Base-by-base conservation (phyloP, 768 basidiomycete species). In the Rhodotorula toruloides region DNA sequence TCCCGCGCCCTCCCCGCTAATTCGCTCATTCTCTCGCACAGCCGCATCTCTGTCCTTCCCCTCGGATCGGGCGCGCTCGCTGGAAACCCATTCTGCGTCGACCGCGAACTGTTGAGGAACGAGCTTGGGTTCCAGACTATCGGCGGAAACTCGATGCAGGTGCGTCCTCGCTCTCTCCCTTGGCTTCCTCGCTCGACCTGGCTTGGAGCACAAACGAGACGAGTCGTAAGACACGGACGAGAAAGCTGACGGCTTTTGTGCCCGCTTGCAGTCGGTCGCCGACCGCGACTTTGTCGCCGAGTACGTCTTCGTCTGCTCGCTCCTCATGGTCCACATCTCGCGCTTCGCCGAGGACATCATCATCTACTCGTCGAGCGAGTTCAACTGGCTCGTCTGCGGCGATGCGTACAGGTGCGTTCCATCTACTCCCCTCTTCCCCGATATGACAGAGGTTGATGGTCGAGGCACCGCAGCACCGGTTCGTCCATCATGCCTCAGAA, bases 401-500 rank as follows among this genome's bases (percentile, higher is more conserved):
- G 96, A 99, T 78, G 96, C 96, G 9, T 99, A 99, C 79, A 91
- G 89, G 93, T 91, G 60, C 58, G 82, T 76, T n/a, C 54, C n/a
- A 19, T 0, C 43, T 52, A 13, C 31, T 11, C 22, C 17, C 19
- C 13, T 13, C 29, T 47, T 25, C 1, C 25, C 19, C 25, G 8
- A 9, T 0, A 16, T 17, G 5, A 22, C 27, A 27, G 22, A 36
- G 32, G 39, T 22, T 16, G 14, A 29, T 7, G 25, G 58, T 17
- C 36, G 47, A 32, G 16, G 19, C 3, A 9, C 17, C 8, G 14
- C 71, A 97, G 92, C 76, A 99, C 96, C 49, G 96, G 96, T 12
- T 97, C 93, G 46, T 97, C 93, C 72, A 97, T 99, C 76, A 99
- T 99, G 96, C 96, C 96, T 10, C 96, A 98, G 77, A 98, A 99